Conservation (phyloP, 2,329 filamentous ascomycete genomes). For the Pestalotiopsis sp. region DNA sequence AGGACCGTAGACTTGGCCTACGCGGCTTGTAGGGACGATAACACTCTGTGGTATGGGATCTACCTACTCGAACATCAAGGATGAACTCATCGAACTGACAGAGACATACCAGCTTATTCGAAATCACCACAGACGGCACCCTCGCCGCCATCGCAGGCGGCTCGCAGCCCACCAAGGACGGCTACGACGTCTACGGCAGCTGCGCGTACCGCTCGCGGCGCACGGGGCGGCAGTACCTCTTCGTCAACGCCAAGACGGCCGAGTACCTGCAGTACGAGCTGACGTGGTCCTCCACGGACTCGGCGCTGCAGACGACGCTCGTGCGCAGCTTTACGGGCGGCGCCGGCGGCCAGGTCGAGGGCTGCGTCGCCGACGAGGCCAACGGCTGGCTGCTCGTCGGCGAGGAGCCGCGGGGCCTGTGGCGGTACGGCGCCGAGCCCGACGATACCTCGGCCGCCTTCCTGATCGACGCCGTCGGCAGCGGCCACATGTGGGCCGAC, state of each 20-base stretch:
- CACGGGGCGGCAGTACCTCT: conserved; percentile 53
- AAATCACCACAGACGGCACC: conserved; percentile 48
- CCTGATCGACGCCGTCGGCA: conserved; percentile 44
- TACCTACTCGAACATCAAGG: background rate
- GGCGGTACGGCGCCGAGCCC: conserved; percentile 55
- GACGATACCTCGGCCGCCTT: conserved; percentile 35
- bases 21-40: conserved; percentile 52
- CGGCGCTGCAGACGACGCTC: conserved; percentile 45
- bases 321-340: conserved; percentile 54
- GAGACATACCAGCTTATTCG: conserved; percentile 37
- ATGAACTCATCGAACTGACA: background rate
- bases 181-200: conserved; percentile 54
- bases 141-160: conserved; percentile 46
- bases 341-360: conserved; percentile 55
- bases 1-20: conserved; percentile 49
- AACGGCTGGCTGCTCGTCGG: conserved; percentile 54
- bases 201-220: conserved; percentile 51
- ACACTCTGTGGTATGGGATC: conserved; percentile 52
- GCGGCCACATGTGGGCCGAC: conserved; percentile 51
- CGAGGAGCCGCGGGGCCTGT: conserved; percentile 54
- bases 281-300: conserved; percentile 41
- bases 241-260: conserved; percentile 56
- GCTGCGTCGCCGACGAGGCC: conserved; percentile 54
- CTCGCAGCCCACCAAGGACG: conserved; percentile 44
- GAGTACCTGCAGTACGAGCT: conserved; percentile 58